Percentiles rank a stretch among this genome's conserved stretches.
Evolutionary conservation across 208 protist species (phyloP).

Genomic region (Leptomonas pyrrhocoris): DNA sequence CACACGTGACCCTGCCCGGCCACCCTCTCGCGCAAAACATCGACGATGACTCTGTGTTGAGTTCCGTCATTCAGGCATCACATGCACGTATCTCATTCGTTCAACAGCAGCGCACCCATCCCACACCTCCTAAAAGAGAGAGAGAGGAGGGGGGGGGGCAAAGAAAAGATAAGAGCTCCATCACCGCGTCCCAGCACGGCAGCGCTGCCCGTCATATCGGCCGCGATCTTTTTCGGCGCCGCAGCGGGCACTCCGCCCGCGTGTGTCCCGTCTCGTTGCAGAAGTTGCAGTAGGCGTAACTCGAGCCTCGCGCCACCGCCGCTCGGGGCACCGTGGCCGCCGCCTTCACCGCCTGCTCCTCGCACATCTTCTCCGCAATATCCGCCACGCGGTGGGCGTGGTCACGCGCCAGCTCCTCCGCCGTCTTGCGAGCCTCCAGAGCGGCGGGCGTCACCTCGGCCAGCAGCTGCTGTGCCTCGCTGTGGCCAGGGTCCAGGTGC

Average conservation of each 20-base stretch:
- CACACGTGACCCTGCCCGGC: no score
- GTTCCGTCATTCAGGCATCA: no score
- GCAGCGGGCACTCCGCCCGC: slow-evolving; percentile 70
- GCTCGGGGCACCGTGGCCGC: slow-evolving; percentile 12
- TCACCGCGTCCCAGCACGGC: no score
- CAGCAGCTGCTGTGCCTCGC: slow-evolving; percentile 51
- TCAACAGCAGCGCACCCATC: no score
- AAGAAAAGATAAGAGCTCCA: no score
- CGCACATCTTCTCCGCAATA: slow-evolving; percentile 46
- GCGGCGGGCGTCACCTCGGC: slow-evolving; percentile 45
- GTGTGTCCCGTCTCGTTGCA: slow-evolving; percentile 84
- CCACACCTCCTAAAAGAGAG: no score
- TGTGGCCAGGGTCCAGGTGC: slow-evolving; percentile 54
- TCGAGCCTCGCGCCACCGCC: slow-evolving; percentile 48
- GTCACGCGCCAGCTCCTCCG: slow-evolving; percentile 52
- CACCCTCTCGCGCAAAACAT: no score
- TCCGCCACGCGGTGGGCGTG: slow-evolving; percentile 38
- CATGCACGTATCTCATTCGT: no score
- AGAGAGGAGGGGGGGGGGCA: no score
- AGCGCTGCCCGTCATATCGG: not conserved
- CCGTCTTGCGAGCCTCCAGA: slow-evolving; percentile 45
- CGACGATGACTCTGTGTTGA: no score
- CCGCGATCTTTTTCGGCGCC: slow-evolving; percentile 67
- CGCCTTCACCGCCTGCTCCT: slow-evolving; percentile 26
- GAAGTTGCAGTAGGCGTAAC: slow-evolving; percentile 81